These are phyloP conservation scores for Ogataea neopini DNA, from an alignment of 805 yeast genomes.

Conservation along the genomic window DNA sequence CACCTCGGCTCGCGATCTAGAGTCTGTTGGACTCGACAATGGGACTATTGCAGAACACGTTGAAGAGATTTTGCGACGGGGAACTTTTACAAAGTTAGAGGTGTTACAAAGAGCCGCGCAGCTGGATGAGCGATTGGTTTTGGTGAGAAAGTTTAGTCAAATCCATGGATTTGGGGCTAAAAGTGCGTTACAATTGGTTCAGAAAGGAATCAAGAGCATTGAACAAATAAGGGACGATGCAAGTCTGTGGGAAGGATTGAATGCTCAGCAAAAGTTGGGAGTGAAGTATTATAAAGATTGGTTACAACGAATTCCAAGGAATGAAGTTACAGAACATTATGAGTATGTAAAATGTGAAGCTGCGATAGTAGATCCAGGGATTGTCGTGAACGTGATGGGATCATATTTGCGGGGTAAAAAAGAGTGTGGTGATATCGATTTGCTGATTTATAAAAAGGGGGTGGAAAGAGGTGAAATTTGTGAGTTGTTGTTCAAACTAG, in stretches of 20 bases:
- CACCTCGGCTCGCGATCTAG: conserved; percentile 40
- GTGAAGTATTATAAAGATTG: conserved; percentile 50
- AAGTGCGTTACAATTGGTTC: conserved; percentile 40
- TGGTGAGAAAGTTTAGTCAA: conserved; percentile 37
- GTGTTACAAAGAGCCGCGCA: conserved; percentile 12
- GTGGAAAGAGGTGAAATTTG: conserved; percentile 26
- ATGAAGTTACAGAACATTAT: conserved; percentile 44
- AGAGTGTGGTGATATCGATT: conserved; percentile 55
- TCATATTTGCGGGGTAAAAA: conserved; percentile 51
- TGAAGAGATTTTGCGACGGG: conserved; percentile 46
- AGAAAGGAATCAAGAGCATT: conserved; percentile 40
- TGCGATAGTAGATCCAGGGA: conserved; percentile 35
- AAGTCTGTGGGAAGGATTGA: conserved; percentile 19
- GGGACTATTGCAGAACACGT: conserved; percentile 43
- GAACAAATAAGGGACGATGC: conserved; percentile 35
- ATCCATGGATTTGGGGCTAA: conserved; percentile 53
- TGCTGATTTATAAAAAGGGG: conserved; percentile 42
- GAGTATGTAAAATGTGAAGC: conserved; percentile 30
- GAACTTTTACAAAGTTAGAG: conserved; percentile 28
- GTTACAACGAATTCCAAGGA: conserved; percentile 44
- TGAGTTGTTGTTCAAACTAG: conserved; percentile 18
- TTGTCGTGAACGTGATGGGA: conserved; percentile 46
- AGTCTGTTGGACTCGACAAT: conserved; percentile 42
- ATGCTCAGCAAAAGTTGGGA: conserved; percentile 38
- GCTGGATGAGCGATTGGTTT: conserved; percentile 26